Evolutionary conservation across 805 yeast species (phyloP).

Genomic region (Myxozyma udenii): DNA sequence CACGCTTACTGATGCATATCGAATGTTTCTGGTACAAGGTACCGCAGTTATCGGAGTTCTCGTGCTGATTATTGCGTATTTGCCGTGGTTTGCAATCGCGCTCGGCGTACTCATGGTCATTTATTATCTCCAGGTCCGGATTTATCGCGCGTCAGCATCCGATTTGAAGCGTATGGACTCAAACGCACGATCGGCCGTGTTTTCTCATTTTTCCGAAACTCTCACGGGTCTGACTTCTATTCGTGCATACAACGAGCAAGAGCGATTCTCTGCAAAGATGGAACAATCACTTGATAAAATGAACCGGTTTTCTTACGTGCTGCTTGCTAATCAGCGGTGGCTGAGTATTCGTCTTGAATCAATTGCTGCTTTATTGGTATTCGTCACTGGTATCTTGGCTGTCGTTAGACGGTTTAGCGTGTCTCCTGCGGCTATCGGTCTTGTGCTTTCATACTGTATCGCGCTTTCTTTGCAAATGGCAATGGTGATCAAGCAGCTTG

Average conservation of each 20-base stretch:
- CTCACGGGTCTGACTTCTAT: conserved; percentile 65
- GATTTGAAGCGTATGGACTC: conserved; percentile 78
- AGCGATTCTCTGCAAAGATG: conserved; percentile 50
- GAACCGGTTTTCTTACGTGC: conserved; percentile 65
- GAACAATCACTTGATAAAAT: conserved; percentile 50
- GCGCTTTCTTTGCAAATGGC: conserved; percentile 53
- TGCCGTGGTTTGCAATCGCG: conserved; percentile 74
- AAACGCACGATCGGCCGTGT: conserved; percentile 64
- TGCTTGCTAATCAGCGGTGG: conserved; percentile 71
- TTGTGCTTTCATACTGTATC: conserved; percentile 37
- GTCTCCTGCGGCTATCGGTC: conserved; percentile 47
- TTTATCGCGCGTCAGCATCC: conserved; percentile 68
- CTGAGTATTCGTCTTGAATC: conserved; percentile 59
- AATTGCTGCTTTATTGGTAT: conserved; percentile 50
- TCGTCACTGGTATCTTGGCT: conserved; percentile 58
- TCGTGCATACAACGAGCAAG: conserved; percentile 52
- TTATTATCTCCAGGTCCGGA: conserved; percentile 48
- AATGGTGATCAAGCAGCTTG: conserved; percentile 58
- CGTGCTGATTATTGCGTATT: conserved; percentile 61
- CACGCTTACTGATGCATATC: conserved; percentile 66
- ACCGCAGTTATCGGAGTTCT: conserved; percentile 60
- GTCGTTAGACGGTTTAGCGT: conserved; percentile 60
- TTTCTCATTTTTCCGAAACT: conserved; percentile 67
- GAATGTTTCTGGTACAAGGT: conserved; percentile 56
- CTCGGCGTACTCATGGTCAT: conserved; percentile 53